A percentile compares a stretch with the other conserved stretches of the same genome.
Conservation (phyloP, 768 basidiomycete species). For the Termitomyces sp. region DNA sequence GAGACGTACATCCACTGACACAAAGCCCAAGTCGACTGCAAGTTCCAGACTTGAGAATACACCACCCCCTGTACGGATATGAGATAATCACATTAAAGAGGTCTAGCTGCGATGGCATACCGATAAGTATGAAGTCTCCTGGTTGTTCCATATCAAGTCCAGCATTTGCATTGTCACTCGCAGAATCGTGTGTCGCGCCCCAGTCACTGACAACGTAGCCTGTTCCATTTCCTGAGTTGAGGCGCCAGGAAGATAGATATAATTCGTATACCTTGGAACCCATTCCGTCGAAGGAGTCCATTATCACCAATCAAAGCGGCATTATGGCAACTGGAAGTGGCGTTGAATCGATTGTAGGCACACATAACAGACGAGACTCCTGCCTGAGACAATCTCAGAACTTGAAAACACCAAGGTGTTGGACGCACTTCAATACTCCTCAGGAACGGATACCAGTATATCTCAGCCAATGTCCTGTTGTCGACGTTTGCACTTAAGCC, state of each 20-base stretch:
- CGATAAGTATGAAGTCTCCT: slow-evolving; percentile 43
- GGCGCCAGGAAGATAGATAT: neutral
- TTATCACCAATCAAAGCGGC: slow-evolving; percentile 39
- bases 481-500: slow-evolving; percentile 43
- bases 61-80: slow-evolving; percentile 30
- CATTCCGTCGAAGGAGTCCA: slow-evolving; percentile 34
- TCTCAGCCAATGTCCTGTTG: slow-evolving; percentile 53
- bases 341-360: slow-evolving; percentile 51
- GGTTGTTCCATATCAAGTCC: slow-evolving; percentile 52
- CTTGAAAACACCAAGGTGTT: neutral
- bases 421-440: slow-evolving; percentile 40
- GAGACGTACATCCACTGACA: slow-evolving; percentile 24
- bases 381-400: slow-evolving; percentile 27
- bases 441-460: slow-evolving; percentile 49
- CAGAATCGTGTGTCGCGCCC: slow-evolving; percentile 49
- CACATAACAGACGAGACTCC: slow-evolving; percentile 50
- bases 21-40: slow-evolving; percentile 32
- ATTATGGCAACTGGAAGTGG: slow-evolving; percentile 65
- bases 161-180: slow-evolving; percentile 41
- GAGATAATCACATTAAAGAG: neutral
- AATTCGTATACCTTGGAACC: slow-evolving; percentile 36
- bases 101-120: slow-evolving; percentile 14
- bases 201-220: slow-evolving; percentile 47
- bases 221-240: slow-evolving; percentile 8
- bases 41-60: slow-evolving; percentile 26